Evolutionary conservation across 2,329 filamentous ascomycete species (phyloP), one percentile per base, ranked within the genome.

Genomic region (Phialemoniopsis sp.): DNA sequence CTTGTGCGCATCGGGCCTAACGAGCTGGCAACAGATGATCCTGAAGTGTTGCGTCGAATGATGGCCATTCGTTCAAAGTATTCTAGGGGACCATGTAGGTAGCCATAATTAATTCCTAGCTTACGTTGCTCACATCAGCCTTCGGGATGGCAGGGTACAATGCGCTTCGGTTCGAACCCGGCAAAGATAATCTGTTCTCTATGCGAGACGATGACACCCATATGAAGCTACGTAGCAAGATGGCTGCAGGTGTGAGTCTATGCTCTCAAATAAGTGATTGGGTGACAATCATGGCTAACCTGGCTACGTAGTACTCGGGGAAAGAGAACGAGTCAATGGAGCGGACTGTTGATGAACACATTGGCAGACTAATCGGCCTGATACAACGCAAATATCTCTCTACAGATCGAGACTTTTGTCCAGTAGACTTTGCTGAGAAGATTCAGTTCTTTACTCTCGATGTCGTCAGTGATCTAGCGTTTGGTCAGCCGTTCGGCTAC

Each of bases 401-500:
- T 2, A 62, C 42, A 9, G 42, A 56, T 3, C 33, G 28, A 1
- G 34, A 47, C 2, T 58, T 55, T 33, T 69, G 72, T 29, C 56
- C 67, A 5, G 59, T 77, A 53, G 72, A 79, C 48, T 50, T 72
- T 37, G 67, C 63, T 10, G 51, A 56, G 26, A 72, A 73, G 43
- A 62, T 66, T 4, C 70, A 75, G 32, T 78, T 64, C 56, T 70
- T 79, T 39, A 75, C 73, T 1, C 56, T 80, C 5, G 77, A 80
- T 42, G 67, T 77, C 30, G 76, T 81, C 45, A 72, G 66, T 28
- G 65, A 68, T 32, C 51, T 80, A 5, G 70, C 70, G 0, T 71
- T 78, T 33, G 76, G 75, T 10, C 49, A 69, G 36, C 52, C 64
- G 0, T 74, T 77, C 43, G 72, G 73, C 12, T 71, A 69, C 45